Conservation (phyloP, 2,329 filamentous ascomycete genomes). For the Incumbomyces lentus region DNA sequence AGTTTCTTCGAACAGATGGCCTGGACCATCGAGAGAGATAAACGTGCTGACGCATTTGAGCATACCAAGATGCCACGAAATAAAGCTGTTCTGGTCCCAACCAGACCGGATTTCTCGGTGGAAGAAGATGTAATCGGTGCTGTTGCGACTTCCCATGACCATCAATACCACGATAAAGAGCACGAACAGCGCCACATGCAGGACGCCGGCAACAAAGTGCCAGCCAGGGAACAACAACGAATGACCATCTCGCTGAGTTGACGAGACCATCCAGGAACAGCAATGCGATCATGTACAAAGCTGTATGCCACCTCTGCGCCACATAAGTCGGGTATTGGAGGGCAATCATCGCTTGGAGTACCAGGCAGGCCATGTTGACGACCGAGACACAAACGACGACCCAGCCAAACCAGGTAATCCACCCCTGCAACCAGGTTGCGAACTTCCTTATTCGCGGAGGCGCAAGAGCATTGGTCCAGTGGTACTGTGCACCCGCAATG, state of each 20-base stretch:
- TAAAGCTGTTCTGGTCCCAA: conserved; percentile 23
- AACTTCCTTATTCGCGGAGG: not conserved
- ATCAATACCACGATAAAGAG: conserved; percentile 27
- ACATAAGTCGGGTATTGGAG: conserved; percentile 24
- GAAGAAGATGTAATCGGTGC: conserved; percentile 25
- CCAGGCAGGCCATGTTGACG: conserved; percentile 26
- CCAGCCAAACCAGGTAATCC: conserved; percentile 7
- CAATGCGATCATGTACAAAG: conserved; percentile 23
- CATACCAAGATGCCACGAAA: conserved; percentile 29
- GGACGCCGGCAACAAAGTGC: conserved; percentile 28
- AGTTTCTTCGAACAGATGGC: conserved; percentile 30
- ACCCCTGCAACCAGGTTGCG: conserved; percentile 5
- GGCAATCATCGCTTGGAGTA: conserved; percentile 25
- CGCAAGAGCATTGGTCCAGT: conserved; percentile 4
- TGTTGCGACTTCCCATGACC: conserved; percentile 24
- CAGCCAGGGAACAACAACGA: conserved; percentile 30
- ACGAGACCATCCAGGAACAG: conserved; percentile 22
- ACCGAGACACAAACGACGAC: conserved; percentile 20
- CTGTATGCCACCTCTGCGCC: conserved; percentile 24
- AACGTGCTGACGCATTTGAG: conserved; percentile 25
- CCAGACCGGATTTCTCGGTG: conserved; percentile 19
- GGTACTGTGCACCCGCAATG: conserved; percentile 26
- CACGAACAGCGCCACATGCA: conserved; percentile 26
- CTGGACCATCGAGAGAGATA: conserved; percentile 17
- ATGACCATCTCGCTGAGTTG: conserved; percentile 19